phyloP scores from a whole-genome alignment of 2,329 filamentous ascomycete species.

The Ceratocystis destructans region DNA sequence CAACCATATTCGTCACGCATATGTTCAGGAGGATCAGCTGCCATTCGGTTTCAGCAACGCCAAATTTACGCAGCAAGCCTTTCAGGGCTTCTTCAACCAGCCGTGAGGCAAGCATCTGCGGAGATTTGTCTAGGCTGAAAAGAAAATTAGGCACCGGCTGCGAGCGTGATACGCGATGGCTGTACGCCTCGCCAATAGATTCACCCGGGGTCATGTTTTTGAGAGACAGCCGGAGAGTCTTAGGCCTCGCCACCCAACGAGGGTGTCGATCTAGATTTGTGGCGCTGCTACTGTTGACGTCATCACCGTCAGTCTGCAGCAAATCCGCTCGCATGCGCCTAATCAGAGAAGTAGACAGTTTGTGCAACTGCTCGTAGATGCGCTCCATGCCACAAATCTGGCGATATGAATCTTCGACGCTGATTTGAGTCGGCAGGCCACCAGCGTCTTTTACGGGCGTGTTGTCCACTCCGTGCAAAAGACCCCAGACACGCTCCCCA shows the following conservation, averaged over 20 bases:
- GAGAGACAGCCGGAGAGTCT: constrained; percentile 67
- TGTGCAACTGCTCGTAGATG: constrained; percentile 53
- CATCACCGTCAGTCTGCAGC: constrained; percentile 34
- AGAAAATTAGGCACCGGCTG: constrained; percentile 58
- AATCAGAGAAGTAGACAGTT: constrained; percentile 56
- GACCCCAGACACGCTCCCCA: constrained; percentile 57
- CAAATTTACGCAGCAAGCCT: constrained; percentile 60
- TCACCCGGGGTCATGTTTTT: constrained; percentile 5
- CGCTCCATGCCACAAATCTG: constrained; percentile 47
- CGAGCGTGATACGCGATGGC: constrained; percentile 57
- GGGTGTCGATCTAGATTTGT: constrained; percentile 23
- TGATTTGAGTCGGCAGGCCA: constrained; percentile 71
- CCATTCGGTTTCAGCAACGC: constrained; percentile 55
- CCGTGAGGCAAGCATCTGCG: constrained; percentile 49
- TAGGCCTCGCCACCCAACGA: constrained; percentile 66
- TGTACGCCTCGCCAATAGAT: constrained; percentile 5
- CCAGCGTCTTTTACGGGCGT: constrained; percentile 58
- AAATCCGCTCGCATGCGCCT: constrained; percentile 69
- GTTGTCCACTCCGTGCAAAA: constrained; percentile 70
- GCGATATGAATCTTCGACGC: constrained; percentile 84
- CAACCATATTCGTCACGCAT: constrained; percentile 72
- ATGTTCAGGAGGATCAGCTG: constrained; percentile 76
- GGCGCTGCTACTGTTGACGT: constrained; percentile 22
- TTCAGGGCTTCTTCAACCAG: constrained; percentile 56
- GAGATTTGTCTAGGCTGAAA: constrained; percentile 46